Evolutionary conservation across 306 rosid genomes (phyloP), one percentile per base, ranked within the genome.

Genomic region (Trifolium dubium): DNA sequence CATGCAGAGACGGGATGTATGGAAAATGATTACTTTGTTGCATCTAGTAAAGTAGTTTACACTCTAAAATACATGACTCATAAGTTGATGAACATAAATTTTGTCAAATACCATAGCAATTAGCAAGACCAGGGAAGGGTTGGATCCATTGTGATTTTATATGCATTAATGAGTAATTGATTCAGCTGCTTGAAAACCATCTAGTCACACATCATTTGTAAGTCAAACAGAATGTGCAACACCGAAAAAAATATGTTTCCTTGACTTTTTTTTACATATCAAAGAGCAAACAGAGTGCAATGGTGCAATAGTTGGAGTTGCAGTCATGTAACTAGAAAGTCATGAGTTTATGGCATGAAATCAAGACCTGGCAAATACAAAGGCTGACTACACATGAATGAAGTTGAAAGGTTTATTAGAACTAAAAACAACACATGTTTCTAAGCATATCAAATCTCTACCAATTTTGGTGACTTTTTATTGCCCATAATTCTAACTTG

Each of bases 401-500:
- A 58, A 29, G 39, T 30, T 64, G 39, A 12, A 77, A 23, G 53
- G 15, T 60, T 60, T 46, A 56, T 39, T 12, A 19, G 14, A 53
- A 29, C 28, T 5, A 13, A 41, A 63, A 39, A 61, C 51, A 39
- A 17, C 23, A 23, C 23, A 64, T 64, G 32, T 40, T 63, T 37
- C 74, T 49, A 37, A 53, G 50, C 70, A 76, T 43, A 35, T 23
- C 51, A 47, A 28, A 66, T 66, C 39, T 61, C 29, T 23, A 12
- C 69, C 44, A 56, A 13, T 19, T 72, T 46, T 46, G 5, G 37
- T 34, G 37, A 56, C 30, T 60, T 32, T 49, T 32, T 31, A 29
- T 14, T 40, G 17, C 4, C 60, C 32, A 17, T 34, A 13, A 69
- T 59, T 68, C 49, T 34, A 77, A 10, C 19, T 67, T 67, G 58